Evolutionary conservation across 441 rosid genomes (phyloP).

Genomic region (Arabidopsis lyrata): DNA sequence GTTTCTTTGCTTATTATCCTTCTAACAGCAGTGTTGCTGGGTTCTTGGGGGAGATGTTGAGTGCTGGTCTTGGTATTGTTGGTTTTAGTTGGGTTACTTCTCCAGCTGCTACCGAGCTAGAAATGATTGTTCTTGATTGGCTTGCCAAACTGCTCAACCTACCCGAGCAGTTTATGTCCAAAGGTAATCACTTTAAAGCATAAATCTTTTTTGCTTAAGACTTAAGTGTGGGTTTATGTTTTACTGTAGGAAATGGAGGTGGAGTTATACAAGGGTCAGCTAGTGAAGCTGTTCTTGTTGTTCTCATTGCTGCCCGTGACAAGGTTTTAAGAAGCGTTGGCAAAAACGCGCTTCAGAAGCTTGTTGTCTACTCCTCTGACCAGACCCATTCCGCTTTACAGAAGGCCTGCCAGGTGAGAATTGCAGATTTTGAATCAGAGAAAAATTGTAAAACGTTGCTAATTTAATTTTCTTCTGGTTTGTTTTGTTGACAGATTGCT

Average conservation of each 20-base stretch:
- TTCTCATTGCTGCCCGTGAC: slow-evolving; percentile 79
- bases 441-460: too few species aligned
- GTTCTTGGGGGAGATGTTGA: slow-evolving; percentile 93
- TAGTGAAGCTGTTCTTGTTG: slow-evolving; percentile 89
- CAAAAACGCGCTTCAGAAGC: slow-evolving; percentile 68
- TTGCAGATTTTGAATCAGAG: neutral
- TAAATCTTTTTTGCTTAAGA: neutral
- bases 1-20: slow-evolving; percentile 80
- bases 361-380: slow-evolving; percentile 85
- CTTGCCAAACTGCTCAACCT: slow-evolving; percentile 77
- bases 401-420: slow-evolving; percentile 78
- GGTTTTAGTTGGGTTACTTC: slow-evolving; percentile 95
- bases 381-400: slow-evolving; percentile 88
- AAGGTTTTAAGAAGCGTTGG: slow-evolving; percentile 62
- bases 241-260: slow-evolving; percentile 77
- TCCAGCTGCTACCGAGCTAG: slow-evolving; percentile 95
- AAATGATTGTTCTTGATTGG: slow-evolving; percentile 91
- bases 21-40: slow-evolving; percentile 87
- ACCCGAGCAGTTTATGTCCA: slow-evolving; percentile 75
- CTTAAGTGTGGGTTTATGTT: slow-evolving; percentile 1
- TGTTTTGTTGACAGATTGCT: slow-evolving; percentile 58
- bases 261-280: slow-evolving; percentile 96
- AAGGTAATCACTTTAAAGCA: slow-evolving; percentile 48
- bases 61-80: slow-evolving; percentile 80
- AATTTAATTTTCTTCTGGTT: neutral